Base-by-base conservation (phyloP, 345 rosid species). In the Gossypioides kirkii region DNA sequence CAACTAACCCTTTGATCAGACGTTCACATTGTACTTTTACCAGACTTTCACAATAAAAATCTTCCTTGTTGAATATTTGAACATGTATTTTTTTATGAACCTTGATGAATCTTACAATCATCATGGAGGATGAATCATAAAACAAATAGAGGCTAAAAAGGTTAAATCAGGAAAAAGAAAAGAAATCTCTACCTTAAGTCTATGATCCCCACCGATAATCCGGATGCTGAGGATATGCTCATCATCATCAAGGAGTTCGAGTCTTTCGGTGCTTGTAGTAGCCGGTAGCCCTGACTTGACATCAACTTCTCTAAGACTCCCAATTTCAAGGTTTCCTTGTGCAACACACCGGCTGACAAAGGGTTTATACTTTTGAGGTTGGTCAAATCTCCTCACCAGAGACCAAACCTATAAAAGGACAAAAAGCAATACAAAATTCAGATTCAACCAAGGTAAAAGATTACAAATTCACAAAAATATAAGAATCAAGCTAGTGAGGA, bases 261-360 rank as follows among this genome's bases (percentile, higher is more conserved):
- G 80, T 69, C 91, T 80, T 86, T 91, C 94, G 3, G 91, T 91
- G 71, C 97, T 91, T 18, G 87, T 84, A 18, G 97, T 91, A 1
- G 97, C 97, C 0, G 94, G 97, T 16, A 91, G 82, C 10, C 97
- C 94, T 12, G 97, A 89, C 80, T 81, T 91, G 4, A 91, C 94
- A 82, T 89, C 89, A 11, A 91, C 93, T 77, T 91, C 92, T 74
- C 93, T 88, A 6, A 89, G 91, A 53, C 92, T 91, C 52, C 97
- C 97, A 74, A 89, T 89, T 81, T 90, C 92, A 56, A 85, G 77
- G 68, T 83, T 84, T 14, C 94, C 97, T 70, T 88, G 86, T 73
- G 79, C 83, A 42, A 88, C 85, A 69, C 97, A 91, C 74, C 90
- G 79, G 78, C 91, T 88, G 7, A 91, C 76, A 23, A 91, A 91